Base-by-base conservation (phyloP, 257 asterid species). In the Paulownia fortunei region DNA sequence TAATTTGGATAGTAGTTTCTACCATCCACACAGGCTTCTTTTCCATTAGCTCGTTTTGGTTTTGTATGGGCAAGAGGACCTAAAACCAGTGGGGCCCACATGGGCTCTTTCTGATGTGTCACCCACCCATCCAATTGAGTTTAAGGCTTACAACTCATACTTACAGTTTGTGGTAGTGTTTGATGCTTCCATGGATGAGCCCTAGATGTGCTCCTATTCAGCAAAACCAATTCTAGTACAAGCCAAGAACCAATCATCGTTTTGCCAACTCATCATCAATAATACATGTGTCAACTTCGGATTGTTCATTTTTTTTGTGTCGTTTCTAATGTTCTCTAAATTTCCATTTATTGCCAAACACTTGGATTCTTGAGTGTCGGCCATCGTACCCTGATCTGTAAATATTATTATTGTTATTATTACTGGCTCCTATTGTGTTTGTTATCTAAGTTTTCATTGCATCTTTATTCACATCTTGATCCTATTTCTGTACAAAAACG, bases 61-160 rank as follows among this genome's bases (percentile, higher is more conserved):
- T n/a, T 23, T 69, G 69, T 8, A 32, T 49, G 0, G 55, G 37
- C 12, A 19, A 12, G 63, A 54, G 74, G 68, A 19, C 61, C 27
- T 2, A 69, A 72, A 42, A 16, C 5, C 0, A 26, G 26, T 52
- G 75, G 84, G 86, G 5, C 73, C 82, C 77, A 51, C 5, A 3
- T 0, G 36, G 49, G 41, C 55, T 69, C 82, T 69, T 73, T 83
- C 82, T 70, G 85, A 86, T 73, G 89, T 86, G 89, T 80, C 85
- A 59, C 85, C 87, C 89, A 86, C 89, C 87, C 79, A 80, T 64
- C 85, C 87, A 86, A 74, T 78, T 86, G 85, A 80, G 87, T 49
- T 80, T 76, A 82, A 80, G 82, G 85, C 13, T 86, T 82, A 80
- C 89, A 83, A 78, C 87, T 82, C 85, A 85, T 65, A 64, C 77